These are phyloP conservation scores for Infundibulicybe gibba DNA, from an alignment of 768 basidiomycete species.

Conservation along the genomic window DNA sequence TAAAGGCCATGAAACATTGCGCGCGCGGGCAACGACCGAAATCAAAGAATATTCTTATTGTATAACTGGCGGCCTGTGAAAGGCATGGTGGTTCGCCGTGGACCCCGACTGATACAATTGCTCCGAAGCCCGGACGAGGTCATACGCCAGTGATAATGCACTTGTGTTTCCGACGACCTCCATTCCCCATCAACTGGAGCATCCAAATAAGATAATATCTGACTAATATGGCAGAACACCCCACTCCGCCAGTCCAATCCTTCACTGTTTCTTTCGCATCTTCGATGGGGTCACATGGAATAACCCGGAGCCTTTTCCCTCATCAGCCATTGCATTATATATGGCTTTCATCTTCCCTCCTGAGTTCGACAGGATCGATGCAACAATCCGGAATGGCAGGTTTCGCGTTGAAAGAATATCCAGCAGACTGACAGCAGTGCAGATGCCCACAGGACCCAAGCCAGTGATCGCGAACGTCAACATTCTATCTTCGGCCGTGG, in stretches of 20 bases:
- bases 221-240: conserved; percentile 57
- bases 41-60: conserved; percentile 72
- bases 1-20: conserved; percentile 74
- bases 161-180: conserved; percentile 70
- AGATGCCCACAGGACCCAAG: conserved; percentile 78
- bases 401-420: conserved; percentile 49
- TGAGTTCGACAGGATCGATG: conserved; percentile 57
- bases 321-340: conserved; percentile 43
- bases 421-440: conserved; percentile 59
- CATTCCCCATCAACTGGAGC: not conserved
- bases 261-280: conserved; percentile 46
- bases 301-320: conserved; percentile 41
- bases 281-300: conserved; percentile 50
- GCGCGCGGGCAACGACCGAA: conserved; percentile 83
- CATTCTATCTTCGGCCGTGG: conserved; percentile 43
- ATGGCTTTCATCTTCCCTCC: conserved; percentile 59
- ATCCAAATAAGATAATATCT: not conserved
- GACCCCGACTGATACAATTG: conserved; percentile 74
- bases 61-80: conserved; percentile 59
- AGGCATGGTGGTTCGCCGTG: conserved; percentile 54
- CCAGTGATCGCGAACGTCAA: conserved; percentile 69
- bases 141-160: conserved; percentile 62
- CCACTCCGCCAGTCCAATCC: conserved; percentile 52
- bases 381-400: conserved; percentile 52
- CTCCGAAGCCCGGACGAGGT: conserved; percentile 71